Base-by-base conservation (phyloP, 352 stramenopile genomes). In the Discostella stelligera region DNA sequence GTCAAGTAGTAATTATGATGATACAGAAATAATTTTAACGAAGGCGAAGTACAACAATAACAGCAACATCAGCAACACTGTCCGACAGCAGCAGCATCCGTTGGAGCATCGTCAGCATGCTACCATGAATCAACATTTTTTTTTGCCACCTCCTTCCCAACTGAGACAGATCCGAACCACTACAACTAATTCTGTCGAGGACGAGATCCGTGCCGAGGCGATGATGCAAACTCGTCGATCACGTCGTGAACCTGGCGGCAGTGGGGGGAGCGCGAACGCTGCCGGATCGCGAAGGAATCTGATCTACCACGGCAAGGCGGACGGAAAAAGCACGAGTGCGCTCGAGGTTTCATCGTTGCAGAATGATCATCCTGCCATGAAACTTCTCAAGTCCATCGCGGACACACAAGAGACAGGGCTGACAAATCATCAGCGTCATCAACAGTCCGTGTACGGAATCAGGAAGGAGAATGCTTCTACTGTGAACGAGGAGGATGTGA, bases 1-100 rank as follows among this genome's bases (percentile, higher is more conserved):
- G 50, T 32, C 44, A 21, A 69, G 25, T 53, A 67, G 48, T 23
- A 27, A 67, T 32, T 2, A 32, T 32, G 27, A 44, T 44, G 37
- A 3, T 44, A 11, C 11, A 14, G 37, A 44, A 44, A 44, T 44
- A 0, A 44, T 44, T 3, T 44, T 44, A 8, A 44, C 7, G 37
- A 14, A 44, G 37, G 7, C 37, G 37, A 14, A 3, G 37, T 44
- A 10, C 37, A 44, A 44, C 37, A 44, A 32, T 5, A 32, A 6
- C 27, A 32, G 27, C 27, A 32, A 8, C 11, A 44, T 13, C 37
- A 44, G 13, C 37, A 44, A 8, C 37, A 44, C 13, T 10, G 37
- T 44, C 37, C 37, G 11, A 44, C 37, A 44, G 7, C 11, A 10
- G 11, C 37, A 14, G 37, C 37, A 44, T 10, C 37, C 11, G 11